A percentile compares a stretch with the other conserved stretches of the same genome.
Evolutionary conservation across 2,329 filamentous ascomycete species (phyloP).

Genomic region (Cadophora sp.): DNA sequence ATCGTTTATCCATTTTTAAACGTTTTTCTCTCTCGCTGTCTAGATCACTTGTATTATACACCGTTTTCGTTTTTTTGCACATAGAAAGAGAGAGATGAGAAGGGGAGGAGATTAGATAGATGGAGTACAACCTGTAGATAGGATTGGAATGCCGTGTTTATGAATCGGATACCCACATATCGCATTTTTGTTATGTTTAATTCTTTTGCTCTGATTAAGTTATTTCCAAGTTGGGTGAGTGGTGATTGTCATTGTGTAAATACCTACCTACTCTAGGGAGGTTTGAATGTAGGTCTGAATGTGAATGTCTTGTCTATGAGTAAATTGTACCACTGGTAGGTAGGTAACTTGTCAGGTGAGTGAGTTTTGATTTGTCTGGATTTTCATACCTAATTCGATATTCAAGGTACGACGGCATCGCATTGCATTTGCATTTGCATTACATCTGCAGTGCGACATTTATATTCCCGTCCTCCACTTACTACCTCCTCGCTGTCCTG

Average conservation of each 20-base stretch:
- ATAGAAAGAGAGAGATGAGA: not conserved
- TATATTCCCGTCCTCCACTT: not conserved
- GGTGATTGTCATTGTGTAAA: no score
- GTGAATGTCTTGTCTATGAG: no score
- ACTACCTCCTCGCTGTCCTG: no score
- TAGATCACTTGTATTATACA: constrained; percentile 16
- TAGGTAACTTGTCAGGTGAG: no score
- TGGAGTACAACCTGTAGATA: not conserved
- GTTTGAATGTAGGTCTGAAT: no score
- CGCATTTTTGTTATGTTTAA: no score
- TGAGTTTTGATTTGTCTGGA: not conserved
- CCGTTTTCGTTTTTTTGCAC: constrained; percentile 7
- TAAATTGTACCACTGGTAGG: no score
- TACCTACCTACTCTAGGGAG: no score
- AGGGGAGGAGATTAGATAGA: not conserved
- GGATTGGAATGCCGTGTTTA: constrained; percentile 4
- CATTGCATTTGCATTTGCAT: no score
- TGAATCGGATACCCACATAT: not conserved
- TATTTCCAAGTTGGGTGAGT: no score
- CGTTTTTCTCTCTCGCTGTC: not conserved
- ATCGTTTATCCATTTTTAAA: not conserved
- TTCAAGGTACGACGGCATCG: no score
- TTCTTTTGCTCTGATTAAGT: no score
- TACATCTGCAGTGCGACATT: not conserved
- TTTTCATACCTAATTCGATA: not conserved